Conservation (phyloP, 106 monocot species). For the Gastrodia elata region DNA sequence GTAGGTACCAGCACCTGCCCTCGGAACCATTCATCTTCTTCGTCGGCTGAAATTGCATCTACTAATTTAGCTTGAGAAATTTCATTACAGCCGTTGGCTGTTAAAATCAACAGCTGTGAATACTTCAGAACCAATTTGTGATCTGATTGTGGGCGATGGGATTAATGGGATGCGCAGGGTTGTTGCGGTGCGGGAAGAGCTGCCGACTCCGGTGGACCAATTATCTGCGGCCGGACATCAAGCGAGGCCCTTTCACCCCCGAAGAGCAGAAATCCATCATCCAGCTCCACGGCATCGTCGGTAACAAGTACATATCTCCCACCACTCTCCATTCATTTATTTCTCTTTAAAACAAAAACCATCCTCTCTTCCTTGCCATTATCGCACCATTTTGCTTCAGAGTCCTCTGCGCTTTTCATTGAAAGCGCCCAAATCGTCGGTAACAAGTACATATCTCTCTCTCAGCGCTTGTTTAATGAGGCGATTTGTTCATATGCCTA, state of each 20-base stretch:
- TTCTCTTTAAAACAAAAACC: not conserved
- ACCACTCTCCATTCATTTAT: not conserved
- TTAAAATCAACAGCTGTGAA: not conserved
- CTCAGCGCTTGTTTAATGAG: not conserved
- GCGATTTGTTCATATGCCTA: not conserved
- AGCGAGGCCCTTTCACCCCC: slow-evolving; percentile 71
- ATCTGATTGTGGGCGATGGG: too few relatives aligned
- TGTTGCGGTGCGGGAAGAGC: slow-evolving; percentile 88
- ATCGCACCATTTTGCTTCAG: not conserved
- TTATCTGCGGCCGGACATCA: slow-evolving; percentile 87
- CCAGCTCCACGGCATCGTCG: slow-evolving; percentile 82
- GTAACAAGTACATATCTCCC: slow-evolving; percentile 74
- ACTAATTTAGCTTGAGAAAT: not conserved
- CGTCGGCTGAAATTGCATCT: not conserved
- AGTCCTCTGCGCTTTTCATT: too few relatives aligned
- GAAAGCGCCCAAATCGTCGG: too few relatives aligned
- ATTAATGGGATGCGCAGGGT: slow-evolving; percentile 38
- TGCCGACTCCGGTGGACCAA: slow-evolving; percentile 88
- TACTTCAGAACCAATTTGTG: too few relatives aligned
- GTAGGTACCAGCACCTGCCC: not conserved
- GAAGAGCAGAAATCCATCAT: slow-evolving; percentile 82
- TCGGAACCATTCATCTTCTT: not conserved
- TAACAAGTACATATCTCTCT: not conserved
- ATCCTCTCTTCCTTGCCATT: not conserved
- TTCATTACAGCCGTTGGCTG: not conserved